A percentile compares a stretch with the other conserved stretches of the same genome.
These are phyloP conservation scores for Candida nemodendra DNA, from an alignment of 805 yeast species.

Conservation along the genomic window DNA sequence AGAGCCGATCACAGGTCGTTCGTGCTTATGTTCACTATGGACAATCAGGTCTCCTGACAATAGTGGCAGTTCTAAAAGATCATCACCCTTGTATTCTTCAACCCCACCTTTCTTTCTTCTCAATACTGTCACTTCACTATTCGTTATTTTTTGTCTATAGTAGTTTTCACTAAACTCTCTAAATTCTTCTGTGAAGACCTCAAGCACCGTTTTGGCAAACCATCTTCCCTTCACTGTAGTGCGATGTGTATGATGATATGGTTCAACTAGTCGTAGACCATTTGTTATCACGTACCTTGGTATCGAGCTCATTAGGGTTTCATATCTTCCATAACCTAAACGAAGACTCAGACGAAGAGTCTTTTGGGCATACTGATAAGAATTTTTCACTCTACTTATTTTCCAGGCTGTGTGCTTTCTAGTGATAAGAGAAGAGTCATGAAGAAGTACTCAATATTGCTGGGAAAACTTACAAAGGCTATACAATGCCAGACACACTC, in stretches of 20 bases:
- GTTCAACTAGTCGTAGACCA: slow-evolving; percentile 41
- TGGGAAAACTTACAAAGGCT: too few relatives aligned
- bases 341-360: too few relatives aligned
- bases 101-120: slow-evolving; percentile 16
- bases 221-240: slow-evolving; percentile 46
- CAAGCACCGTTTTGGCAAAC: slow-evolving; percentile 37
- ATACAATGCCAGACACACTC: too few relatives aligned
- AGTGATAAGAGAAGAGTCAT: too few relatives aligned
- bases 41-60: slow-evolving; percentile 29
- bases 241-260: slow-evolving; percentile 38
- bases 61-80: slow-evolving; percentile 19
- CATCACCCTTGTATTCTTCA: slow-evolving; percentile 33
- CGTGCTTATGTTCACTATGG: slow-evolving; percentile 31
- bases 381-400: too few relatives aligned
- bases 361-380: too few relatives aligned
- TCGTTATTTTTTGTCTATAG: slow-evolving; percentile 21
- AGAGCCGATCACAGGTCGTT: slow-evolving; percentile 23
- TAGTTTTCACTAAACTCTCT: slow-evolving; percentile 26
- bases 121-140: slow-evolving; percentile 19
- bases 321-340: too few relatives aligned
- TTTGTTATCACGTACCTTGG: slow-evolving; percentile 26
- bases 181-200: slow-evolving; percentile 41
- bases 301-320: not conserved
- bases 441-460: too few relatives aligned
- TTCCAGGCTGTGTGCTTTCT: too few relatives aligned